Evolutionary conservation across 2,329 filamentous ascomycete species (phyloP), one percentile per base, ranked within the genome.

Genomic region (Orbilia brochopaga): DNA sequence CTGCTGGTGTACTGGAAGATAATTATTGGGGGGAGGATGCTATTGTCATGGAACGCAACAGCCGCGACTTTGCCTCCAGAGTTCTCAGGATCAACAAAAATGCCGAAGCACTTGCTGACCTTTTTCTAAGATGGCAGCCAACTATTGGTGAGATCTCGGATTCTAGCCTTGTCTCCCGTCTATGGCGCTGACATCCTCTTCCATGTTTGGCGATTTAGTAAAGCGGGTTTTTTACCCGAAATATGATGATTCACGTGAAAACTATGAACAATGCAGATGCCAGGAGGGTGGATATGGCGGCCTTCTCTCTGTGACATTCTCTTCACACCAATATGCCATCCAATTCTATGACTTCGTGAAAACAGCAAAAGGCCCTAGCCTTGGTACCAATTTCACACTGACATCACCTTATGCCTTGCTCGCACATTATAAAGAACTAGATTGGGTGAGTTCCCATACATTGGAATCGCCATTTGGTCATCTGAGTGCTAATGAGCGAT

Each of bases 381-480:
- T 99, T 55, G 94, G 94, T 1, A 97, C 94, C 0, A 99, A 99
- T 79, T 99, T 99, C 79, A 97, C 94, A 0, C 82, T 99, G 40
- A 89, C 89, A 65, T 96, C 89, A 54, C 94, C 94, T 0, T 99
- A 96, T 79, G 91, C 94, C 21, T 82, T 99, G 35, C 80, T 99
- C 32, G 94, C 94, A 2, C 94, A 99, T 79, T 99, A 94, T 77
- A 83, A 85, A 51, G 94, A 99, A 82, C 80, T 97, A 46, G 88
- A 92, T n/a, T 99, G 94, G 94, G 84, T 85, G 80, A 77, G 83
- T 80, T n/a, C 1, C 13, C 21, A n/a, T 54, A 10, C 5, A 21
- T 2, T 21, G 11, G 4, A 17, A 37, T 3, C 37, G 27, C 19
- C 11, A 35, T 50, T 35, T 50, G 46, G 27, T 30, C 30, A 37